Conservation (phyloP, 2,329 filamentous ascomycete genomes). For the Hypoxylon sp. region DNA sequence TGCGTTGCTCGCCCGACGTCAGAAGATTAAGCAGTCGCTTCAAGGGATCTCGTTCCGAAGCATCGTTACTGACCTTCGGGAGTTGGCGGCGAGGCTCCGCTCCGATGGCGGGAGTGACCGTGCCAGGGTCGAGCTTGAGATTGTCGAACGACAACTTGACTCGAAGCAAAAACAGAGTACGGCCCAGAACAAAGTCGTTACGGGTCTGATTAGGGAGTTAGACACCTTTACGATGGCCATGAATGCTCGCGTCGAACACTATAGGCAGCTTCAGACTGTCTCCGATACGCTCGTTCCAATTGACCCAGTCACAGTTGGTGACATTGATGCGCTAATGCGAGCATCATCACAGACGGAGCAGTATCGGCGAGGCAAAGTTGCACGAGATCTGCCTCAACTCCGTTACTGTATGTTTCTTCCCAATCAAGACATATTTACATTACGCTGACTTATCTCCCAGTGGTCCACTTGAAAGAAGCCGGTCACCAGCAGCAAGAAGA, state of each 20-base stretch:
- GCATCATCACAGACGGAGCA: conserved; percentile 63
- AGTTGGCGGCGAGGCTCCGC: conserved; percentile 71
- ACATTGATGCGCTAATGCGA: conserved; percentile 57
- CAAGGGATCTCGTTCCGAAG: conserved; percentile 77
- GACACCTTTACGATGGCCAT: conserved; percentile 83
- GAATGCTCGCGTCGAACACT: conserved; percentile 90
- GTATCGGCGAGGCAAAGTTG: conserved; percentile 70
- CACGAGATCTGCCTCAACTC: conserved; percentile 77
- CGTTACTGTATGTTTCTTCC: conserved; percentile 72
- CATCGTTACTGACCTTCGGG: conserved; percentile 78
- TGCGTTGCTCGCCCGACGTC: conserved; percentile 65
- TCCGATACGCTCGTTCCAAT: conserved; percentile 88
- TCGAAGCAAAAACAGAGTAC: conserved; percentile 68
- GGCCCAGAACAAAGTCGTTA: conserved; percentile 65
- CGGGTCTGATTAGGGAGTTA: conserved; percentile 75
- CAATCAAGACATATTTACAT: neutral
- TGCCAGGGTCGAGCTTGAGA: conserved; percentile 72
- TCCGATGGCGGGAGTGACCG: conserved; percentile 67
- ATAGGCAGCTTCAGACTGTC: conserved; percentile 89
- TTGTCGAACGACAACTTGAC: conserved; percentile 75
- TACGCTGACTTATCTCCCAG: conserved; percentile 54
- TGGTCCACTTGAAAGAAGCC: conserved; percentile 67
- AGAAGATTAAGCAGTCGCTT: conserved; percentile 63
- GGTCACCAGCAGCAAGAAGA: conserved; percentile 75
- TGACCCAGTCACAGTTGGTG: conserved; percentile 73